Conservation (phyloP, 2,329 filamentous ascomycete species). For the Coniochaeta ligniaria region DNA sequence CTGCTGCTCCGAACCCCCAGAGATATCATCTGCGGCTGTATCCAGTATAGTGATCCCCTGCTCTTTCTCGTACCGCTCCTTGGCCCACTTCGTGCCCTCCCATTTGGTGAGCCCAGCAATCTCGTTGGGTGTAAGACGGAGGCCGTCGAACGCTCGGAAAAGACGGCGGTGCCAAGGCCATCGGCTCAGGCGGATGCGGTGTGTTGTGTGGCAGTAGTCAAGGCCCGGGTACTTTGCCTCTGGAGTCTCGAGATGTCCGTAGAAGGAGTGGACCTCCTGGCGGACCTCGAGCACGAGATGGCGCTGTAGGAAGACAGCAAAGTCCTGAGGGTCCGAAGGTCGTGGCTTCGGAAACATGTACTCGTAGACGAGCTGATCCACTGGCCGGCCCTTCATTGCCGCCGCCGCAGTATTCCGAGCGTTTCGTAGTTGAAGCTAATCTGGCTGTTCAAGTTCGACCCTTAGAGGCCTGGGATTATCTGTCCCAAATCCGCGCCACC, state of each 20-base stretch:
- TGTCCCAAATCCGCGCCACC: no score
- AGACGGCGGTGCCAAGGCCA: slow-evolving; percentile 71
- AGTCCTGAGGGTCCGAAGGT: slow-evolving; percentile 61
- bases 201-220: slow-evolving; percentile 66
- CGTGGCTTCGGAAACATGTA: slow-evolving; percentile 64
- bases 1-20: slow-evolving; percentile 39
- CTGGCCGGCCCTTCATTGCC: slow-evolving; percentile 63
- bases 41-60: slow-evolving; percentile 64
- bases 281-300: slow-evolving; percentile 71
- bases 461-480: background rate
- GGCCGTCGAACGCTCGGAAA: slow-evolving; percentile 66
- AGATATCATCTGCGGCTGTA: slow-evolving; percentile 63
- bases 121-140: slow-evolving; percentile 62
- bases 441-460: background rate
- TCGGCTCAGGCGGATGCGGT: slow-evolving; percentile 69
- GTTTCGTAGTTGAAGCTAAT: background rate
- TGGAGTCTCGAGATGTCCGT: slow-evolving; percentile 69
- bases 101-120: slow-evolving; percentile 69
- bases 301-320: slow-evolving; percentile 61
- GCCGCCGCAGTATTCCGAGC: slow-evolving; percentile 8
- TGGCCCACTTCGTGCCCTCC: slow-evolving; percentile 79
- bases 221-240: slow-evolving; percentile 78
- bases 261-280: slow-evolving; percentile 71
- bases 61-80: slow-evolving; percentile 71
- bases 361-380: slow-evolving; percentile 69